Evolutionary conservation across 495 filamentous ascomycete species (phyloP).

Genomic region (Hypoxylon trugodes): DNA sequence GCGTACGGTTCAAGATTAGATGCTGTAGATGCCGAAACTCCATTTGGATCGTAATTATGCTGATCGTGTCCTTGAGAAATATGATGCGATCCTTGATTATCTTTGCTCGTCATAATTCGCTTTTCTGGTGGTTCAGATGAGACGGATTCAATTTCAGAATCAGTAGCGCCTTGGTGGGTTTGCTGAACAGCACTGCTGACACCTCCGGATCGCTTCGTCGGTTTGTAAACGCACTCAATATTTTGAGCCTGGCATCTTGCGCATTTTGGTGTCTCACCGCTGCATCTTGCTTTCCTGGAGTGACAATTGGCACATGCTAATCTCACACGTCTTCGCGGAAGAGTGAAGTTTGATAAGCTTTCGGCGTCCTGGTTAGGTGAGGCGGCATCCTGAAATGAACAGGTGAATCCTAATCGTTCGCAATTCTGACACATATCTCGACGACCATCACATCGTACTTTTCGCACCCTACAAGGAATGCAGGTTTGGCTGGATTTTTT

Average conservation of each 20-base stretch:
- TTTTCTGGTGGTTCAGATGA: conserved; percentile 46
- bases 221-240: conserved; percentile 59
- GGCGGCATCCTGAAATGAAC: conserved; percentile 55
- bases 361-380: conserved; percentile 43
- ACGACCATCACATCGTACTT: conserved; percentile 60
- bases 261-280: conserved; percentile 56
- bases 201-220: conserved; percentile 52
- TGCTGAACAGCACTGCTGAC: conserved; percentile 20
- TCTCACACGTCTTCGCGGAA: conserved; percentile 57
- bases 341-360: conserved; percentile 45
- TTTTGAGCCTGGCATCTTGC: conserved; percentile 56
- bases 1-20: conserved; percentile 41
- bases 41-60: conserved; percentile 23
- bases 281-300: conserved; percentile 58
- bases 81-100: conserved; percentile 42
- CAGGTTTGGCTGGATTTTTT: conserved; percentile 54
- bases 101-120: conserved; percentile 41
- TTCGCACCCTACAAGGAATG: conserved; percentile 57
- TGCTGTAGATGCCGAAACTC: conserved; percentile 11
- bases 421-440: conserved; percentile 57
- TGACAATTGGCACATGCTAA: conserved; percentile 60
- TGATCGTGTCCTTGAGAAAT: conserved; percentile 31
- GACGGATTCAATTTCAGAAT: conserved; percentile 45
- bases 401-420: conserved; percentile 58
- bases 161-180: conserved; percentile 39